Conservation (phyloP, 345 rosid genomes). For the Euclidium syriacum region DNA sequence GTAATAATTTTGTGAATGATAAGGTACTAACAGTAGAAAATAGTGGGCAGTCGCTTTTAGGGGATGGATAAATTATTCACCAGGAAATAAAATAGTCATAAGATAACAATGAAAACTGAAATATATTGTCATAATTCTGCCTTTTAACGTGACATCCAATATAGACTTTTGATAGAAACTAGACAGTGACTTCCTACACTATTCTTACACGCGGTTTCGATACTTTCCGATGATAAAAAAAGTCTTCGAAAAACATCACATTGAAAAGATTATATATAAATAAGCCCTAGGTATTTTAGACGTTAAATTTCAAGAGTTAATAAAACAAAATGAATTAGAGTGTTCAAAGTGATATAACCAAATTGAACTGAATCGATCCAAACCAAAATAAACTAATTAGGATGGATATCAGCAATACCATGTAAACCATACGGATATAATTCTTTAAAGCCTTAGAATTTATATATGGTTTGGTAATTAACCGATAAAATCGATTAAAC, state of each 20-base stretch:
- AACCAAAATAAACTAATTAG: no score
- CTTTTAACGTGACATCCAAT: constrained; percentile 29
- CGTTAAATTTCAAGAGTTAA: background rate
- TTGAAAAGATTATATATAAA: background rate
- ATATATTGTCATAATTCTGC: constrained; percentile 18
- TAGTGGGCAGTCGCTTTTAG: constrained; percentile 14
- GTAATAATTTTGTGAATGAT: constrained; percentile 13
- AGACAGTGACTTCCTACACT: constrained; percentile 29
- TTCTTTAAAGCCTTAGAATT: no score
- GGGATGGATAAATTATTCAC: background rate
- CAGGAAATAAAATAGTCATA: constrained; percentile 2
- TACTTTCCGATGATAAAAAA: constrained; percentile 6
- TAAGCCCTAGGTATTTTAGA: background rate
- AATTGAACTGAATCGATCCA: no score
- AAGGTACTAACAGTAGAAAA: constrained; percentile 8
- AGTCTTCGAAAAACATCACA: background rate
- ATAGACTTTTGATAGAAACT: constrained; percentile 25
- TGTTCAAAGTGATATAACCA: no score
- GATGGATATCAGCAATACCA: no score
- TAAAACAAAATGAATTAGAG: background rate
- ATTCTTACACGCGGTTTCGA: constrained; percentile 34
- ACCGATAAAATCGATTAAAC: no score
- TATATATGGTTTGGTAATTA: no score
- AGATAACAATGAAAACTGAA: constrained; percentile 4
- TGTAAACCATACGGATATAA: no score